phyloP scores from a whole-genome alignment of 768 basidiomycete species.

The Suillus paluster region DNA sequence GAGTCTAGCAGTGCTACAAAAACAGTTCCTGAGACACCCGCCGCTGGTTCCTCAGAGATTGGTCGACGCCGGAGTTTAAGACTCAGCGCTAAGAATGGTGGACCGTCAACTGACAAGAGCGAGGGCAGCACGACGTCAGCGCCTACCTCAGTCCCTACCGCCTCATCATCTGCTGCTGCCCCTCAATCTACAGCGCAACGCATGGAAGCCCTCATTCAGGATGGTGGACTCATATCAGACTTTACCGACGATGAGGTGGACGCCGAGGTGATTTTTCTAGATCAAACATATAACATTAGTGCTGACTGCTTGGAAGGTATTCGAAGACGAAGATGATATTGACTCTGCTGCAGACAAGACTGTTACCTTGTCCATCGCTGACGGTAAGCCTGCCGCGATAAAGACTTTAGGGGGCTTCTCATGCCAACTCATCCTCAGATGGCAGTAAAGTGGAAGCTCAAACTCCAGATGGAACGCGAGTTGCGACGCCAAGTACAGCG shows the following conservation, averaged over 20 bases:
- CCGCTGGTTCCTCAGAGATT: slow-evolving; percentile 45
- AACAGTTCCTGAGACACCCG: slow-evolving; percentile 26
- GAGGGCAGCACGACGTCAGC: slow-evolving; percentile 19
- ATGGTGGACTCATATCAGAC: slow-evolving; percentile 70
- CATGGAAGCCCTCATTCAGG: slow-evolving; percentile 61
- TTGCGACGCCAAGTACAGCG: slow-evolving; percentile 79
- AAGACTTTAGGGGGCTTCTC: background rate
- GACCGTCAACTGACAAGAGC: slow-evolving; percentile 19
- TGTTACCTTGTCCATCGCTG: slow-evolving; percentile 79
- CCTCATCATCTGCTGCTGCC: slow-evolving; percentile 31
- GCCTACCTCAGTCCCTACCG: slow-evolving; percentile 24
- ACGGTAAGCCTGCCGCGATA: slow-evolving; percentile 53
- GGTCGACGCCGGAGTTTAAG: slow-evolving; percentile 82
- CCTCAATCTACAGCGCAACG: slow-evolving; percentile 21
- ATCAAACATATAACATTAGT: slow-evolving; percentile 2
- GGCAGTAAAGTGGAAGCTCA: slow-evolving; percentile 95
- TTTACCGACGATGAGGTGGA: slow-evolving; percentile 88
- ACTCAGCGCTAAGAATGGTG: slow-evolving; percentile 69
- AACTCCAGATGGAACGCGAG: slow-evolving; percentile 94
- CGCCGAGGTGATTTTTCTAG: slow-evolving; percentile 54
- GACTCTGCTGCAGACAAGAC: slow-evolving; percentile 82
- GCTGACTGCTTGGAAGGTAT: slow-evolving; percentile 52
- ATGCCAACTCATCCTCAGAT: slow-evolving; percentile 50
- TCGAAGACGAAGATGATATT: slow-evolving; percentile 84
- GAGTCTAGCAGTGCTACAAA: slow-evolving; percentile 33